phyloP scores from a whole-genome alignment of 2,329 filamentous ascomycete species.

The Fusarium buharicum region DNA sequence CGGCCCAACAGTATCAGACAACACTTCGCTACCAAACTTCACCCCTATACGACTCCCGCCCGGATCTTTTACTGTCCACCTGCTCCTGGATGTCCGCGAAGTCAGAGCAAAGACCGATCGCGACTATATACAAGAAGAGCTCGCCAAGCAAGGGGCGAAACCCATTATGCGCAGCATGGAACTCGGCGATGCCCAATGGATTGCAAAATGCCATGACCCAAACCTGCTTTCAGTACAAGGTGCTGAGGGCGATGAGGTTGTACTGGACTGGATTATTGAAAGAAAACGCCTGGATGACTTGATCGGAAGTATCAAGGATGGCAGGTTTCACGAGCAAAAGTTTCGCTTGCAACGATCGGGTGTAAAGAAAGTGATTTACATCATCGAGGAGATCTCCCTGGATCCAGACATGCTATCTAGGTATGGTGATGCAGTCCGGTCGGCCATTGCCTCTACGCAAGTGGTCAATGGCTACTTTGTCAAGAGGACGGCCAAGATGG shows the following conservation, averaged over 20 bases:
- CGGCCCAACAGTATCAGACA: constrained; percentile 47
- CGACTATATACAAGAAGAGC: constrained; percentile 79
- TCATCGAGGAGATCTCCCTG: constrained; percentile 78
- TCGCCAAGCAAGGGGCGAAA: constrained; percentile 71
- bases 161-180: constrained; percentile 76
- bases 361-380: constrained; percentile 79
- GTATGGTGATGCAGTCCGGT: constrained; percentile 74
- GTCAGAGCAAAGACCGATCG: constrained; percentile 77
- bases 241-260: constrained; percentile 73
- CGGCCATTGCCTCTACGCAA: constrained; percentile 80
- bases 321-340: constrained; percentile 85
- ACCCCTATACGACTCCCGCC: constrained; percentile 70
- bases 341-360: constrained; percentile 79
- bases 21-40: constrained; percentile 58
- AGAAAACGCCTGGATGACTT: constrained; percentile 84
- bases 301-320: constrained; percentile 82
- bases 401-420: constrained; percentile 63
- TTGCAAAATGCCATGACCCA: constrained; percentile 75
- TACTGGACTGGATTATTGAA: constrained; percentile 84
- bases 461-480: constrained; percentile 83
- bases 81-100: constrained; percentile 80
- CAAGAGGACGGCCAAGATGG: constrained; percentile 78
- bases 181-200: constrained; percentile 81
- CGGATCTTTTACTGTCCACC: constrained; percentile 75
- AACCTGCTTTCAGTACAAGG: constrained; percentile 65